Base-by-base conservation (phyloP, 164 flowering plant genomes). In the Piper betle region DNA sequence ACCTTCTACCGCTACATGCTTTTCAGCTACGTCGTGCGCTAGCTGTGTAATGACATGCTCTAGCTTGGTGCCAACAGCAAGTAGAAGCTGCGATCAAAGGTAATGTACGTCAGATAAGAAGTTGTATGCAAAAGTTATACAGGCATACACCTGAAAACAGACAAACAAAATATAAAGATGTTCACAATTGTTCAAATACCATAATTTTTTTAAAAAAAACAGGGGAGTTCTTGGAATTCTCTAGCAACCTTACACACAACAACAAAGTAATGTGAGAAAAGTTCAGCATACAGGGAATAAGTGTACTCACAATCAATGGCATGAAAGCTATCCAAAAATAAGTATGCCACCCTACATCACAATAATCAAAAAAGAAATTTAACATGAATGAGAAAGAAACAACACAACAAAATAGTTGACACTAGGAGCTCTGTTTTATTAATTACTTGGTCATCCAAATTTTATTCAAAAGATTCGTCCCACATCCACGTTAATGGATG, bases 311-410 rank as follows among this genome's bases (percentile, higher is more conserved):
- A 60, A 79, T 53, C 33, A 91, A 63, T 7, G 97, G 97, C 52
- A 91, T 48, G 74, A 91, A 91, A 8, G 96, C 72, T 64, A 91
- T 62, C 97, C 97, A 91, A 70, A 88, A 91, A 62, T 80, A 91
- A 8, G 96, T 71, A 73, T 88, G 84, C 97, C 97, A 91, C 41
- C 97, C 97, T 91, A 87, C 82, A 79, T 46, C 50, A 46, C 19
- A 65, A 38, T 54, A 40, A 42, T 64, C 55, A 16, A 53, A 39
- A 58, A 61, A 48, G 48, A 33, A 6, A 17, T 13, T 16, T 19
- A 53, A 13, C 13, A 43, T 5, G 17, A 57, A 12, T 10, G 15
- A 1, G 15, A 46, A 46, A 54, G 10, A 54, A 18, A 54, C 15
- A 54, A 16, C 15, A 54, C 57, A 18, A 3, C 9, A 16, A 6